Base-by-base conservation (phyloP, 495 filamentous ascomycete species). In the Trypethelium eluteriae region DNA sequence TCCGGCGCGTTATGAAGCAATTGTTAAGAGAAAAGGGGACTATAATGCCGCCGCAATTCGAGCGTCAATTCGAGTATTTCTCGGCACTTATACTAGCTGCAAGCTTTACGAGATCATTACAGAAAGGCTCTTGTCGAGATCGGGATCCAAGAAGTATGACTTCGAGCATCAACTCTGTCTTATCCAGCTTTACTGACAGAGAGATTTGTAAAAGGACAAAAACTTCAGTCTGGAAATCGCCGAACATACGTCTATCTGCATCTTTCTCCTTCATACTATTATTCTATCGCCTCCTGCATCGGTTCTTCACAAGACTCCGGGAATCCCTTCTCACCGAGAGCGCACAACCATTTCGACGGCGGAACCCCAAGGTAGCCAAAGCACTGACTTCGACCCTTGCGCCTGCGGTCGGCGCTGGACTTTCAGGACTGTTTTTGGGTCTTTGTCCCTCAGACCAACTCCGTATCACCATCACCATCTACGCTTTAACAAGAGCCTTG, bases 221-320 rank as follows among this genome's bases (percentile, higher is more conserved):
- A 73, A 79, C 73, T 10, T 77, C 86, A 1, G 75, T 92, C 38
- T 81, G 87, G 73, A 86, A 85, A 66, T 89, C 86, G 2, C 81
- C 89, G 0, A 88, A 88, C 62, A 81, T 95, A 62, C 84, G 93
- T 62, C 81, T 96, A 14, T 91, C 91, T 16, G 76, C 92, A 36
- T 91, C 90, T 1, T 80, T 96, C 39, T 92, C 92, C 59, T 84
- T 88, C 11, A 87, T 97, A 61, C 82, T 98, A 39, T 82, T 98
- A 46, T 81, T 96, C 68, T 93, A 98, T 71, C 86, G 94, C 49
- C 81, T 96, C 39, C 85, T 98, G 11, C 90, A 91, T 77, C 90
- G 92, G 66, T 98, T 98, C 78, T 88, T 98, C 69, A 83, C 84
- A 38, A 85, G 89, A 44, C 79, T 98, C 41, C 88, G 94, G 44